phyloP scores from a whole-genome alignment of 768 basidiomycete species.

The Boletus subcaerulescens region DNA sequence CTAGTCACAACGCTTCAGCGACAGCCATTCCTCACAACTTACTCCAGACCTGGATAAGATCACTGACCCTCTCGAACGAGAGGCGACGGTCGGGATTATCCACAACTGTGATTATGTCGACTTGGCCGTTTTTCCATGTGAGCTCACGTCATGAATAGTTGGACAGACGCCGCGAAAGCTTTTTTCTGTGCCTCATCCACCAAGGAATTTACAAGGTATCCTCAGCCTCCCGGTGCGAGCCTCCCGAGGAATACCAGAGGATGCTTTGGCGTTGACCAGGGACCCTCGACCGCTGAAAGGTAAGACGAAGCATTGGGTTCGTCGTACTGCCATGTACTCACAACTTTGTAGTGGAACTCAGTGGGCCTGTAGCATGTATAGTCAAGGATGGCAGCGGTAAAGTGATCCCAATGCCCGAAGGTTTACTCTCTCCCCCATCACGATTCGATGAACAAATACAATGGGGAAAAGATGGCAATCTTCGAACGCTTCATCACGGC shows the following conservation, averaged over 20 bases:
- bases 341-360: constrained; percentile 39
- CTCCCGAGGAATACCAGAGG: constrained; percentile 80
- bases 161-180: constrained; percentile 91
- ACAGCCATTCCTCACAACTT: not conserved
- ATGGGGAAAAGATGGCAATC: constrained; percentile 59
- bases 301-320: constrained; percentile 21
- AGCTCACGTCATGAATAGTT: constrained; percentile 42
- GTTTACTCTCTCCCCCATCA: constrained; percentile 54
- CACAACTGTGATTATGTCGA: constrained; percentile 72
- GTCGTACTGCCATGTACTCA: constrained; percentile 1
- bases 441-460: constrained; percentile 66
- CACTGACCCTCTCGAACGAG: constrained; percentile 80
- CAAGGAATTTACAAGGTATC: constrained; percentile 68
- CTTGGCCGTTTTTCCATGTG: not conserved
- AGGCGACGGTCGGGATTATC: constrained; percentile 92
- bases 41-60: constrained; percentile 78
- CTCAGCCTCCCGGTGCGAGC: constrained; percentile 68
- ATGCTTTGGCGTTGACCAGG: constrained; percentile 66
- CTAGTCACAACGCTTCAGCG: not conserved
- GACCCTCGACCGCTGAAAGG: constrained; percentile 56
- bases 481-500: constrained; percentile 62
- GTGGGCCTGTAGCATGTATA: constrained; percentile 39
- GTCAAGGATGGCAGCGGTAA: constrained; percentile 44
- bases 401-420: constrained; percentile 60
- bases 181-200: constrained; percentile 74